These are phyloP conservation scores for Salix purpurea DNA, from an alignment of 345 rosid genomes.

Conservation along the genomic window DNA sequence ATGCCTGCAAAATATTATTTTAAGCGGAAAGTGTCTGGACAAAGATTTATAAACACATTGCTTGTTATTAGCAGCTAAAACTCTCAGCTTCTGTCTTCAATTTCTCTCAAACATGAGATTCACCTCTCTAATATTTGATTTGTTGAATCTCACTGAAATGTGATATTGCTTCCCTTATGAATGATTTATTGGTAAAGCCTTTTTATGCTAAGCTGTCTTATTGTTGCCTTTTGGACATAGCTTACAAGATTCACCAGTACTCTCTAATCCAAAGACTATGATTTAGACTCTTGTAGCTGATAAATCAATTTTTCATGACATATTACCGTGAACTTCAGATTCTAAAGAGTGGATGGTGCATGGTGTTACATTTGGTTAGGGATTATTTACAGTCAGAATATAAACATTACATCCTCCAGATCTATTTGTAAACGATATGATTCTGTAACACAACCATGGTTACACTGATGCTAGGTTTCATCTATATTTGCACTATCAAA, in stretches of 20 bases:
- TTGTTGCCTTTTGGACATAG: neutral
- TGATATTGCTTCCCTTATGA: neutral
- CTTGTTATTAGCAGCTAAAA: neutral
- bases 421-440: too few relatives aligned
- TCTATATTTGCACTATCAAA: too few relatives aligned
- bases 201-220: neutral
- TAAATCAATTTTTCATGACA: neutral
- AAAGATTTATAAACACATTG: neutral
- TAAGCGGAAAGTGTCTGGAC: neutral
- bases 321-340: neutral
- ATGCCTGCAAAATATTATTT: neutral
- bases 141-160: neutral
- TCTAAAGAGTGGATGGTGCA: neutral
- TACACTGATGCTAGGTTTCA: too few relatives aligned
- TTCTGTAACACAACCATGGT: too few relatives aligned
- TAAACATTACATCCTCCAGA: neutral
- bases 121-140: neutral
- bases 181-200: neutral
- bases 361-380: neutral
- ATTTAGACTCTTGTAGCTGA: neutral
- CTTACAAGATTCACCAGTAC: neutral
- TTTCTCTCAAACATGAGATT: neutral
- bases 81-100: neutral
- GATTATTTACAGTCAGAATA: neutral
- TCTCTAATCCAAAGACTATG: neutral